Evolutionary conservation across 495 filamentous ascomycete genomes (phyloP), one percentile per base, ranked within the genome.

Genomic region (Xylaria sp.): DNA sequence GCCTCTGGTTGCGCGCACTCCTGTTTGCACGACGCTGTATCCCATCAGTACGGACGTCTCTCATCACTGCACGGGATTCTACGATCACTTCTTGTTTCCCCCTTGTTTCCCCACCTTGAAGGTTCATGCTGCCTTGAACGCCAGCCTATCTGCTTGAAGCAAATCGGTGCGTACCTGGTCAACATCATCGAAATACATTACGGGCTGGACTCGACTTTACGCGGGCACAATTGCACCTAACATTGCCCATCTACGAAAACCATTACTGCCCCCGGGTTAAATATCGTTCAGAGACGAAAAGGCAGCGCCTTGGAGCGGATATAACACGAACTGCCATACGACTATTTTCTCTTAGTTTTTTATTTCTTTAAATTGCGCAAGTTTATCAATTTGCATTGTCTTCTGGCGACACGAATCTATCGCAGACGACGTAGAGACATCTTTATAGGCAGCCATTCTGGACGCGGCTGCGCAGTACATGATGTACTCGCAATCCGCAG

Each of bases 401-500:
- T 71, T 71, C 59, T 57, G 14, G 37, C 46, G 21, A 58, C 15
- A 37, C 33, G 15, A 26, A 19, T 46, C 37, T 24, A 35, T 69
- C 50, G 46, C 67, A 63, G 71, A 52, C 29, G 21, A 50, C 66
- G 52, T 21, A 55, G 31, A 35, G 33, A 69, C 58, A 63, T 26
- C 64, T 52, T 68, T 67, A n/a, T 33, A 15, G 46, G 17, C 21
- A 58, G 64, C 58, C 55, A 67, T 71, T 62, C 61, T 48, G 70
- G 41, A 75, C 57, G 68, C 68, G 31, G 66, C 69, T 76, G 67
- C 41, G 64, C 40, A 74, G 74, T 75, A 68, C 74, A 80, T 40
- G 71, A 88, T 88, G 86, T 87, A 87, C 77, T 81, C 85, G 37
- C 85, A 86, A 75, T 82, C 86, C 78, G 79, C 82, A 73, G 81